A percentile compares a stretch with the other conserved stretches of the same genome.
Conservation (phyloP, 2,329 filamentous ascomycete genomes). For the Aureobasidium namibiae region DNA sequence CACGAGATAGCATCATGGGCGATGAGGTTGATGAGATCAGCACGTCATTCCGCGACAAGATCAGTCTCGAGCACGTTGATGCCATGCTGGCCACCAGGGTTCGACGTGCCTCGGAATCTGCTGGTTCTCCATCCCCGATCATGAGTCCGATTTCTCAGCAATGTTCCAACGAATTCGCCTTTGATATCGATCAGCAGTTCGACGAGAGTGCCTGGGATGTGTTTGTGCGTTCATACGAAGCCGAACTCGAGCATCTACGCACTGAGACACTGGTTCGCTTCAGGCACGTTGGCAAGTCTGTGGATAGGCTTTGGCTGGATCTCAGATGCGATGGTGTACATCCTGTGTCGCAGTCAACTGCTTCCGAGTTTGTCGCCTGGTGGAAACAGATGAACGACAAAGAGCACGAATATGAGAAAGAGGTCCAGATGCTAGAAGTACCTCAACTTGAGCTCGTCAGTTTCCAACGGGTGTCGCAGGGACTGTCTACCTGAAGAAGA, state of each 20-base stretch:
- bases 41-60: slow-evolving; percentile 15
- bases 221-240: slow-evolving; percentile 22
- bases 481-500: slow-evolving; percentile 12
- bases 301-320: slow-evolving; percentile 22
- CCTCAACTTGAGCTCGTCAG: slow-evolving; percentile 15
- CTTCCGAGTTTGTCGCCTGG: slow-evolving; percentile 32
- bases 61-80: slow-evolving; percentile 17
- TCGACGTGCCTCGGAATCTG: neutral
- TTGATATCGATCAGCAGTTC: slow-evolving; percentile 14
- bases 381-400: slow-evolving; percentile 29
- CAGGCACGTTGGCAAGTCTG: slow-evolving; percentile 27
- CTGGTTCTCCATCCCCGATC: neutral
- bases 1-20: slow-evolving; percentile 19
- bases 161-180: neutral
- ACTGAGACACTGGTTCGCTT: slow-evolving; percentile 35
- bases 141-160: neutral
- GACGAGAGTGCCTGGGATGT: slow-evolving; percentile 25
- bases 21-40: slow-evolving; percentile 12
- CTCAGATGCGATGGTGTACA: neutral
- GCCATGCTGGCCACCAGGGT: slow-evolving; percentile 15
- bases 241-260: slow-evolving; percentile 29
- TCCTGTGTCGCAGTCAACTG: slow-evolving; percentile 16
- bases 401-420: slow-evolving; percentile 25
- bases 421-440: slow-evolving; percentile 14
- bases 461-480: slow-evolving; percentile 11